Evolutionary conservation across 176 grass and related monocot genomes (phyloP).

Genomic region (Leersia perrieri): DNA sequence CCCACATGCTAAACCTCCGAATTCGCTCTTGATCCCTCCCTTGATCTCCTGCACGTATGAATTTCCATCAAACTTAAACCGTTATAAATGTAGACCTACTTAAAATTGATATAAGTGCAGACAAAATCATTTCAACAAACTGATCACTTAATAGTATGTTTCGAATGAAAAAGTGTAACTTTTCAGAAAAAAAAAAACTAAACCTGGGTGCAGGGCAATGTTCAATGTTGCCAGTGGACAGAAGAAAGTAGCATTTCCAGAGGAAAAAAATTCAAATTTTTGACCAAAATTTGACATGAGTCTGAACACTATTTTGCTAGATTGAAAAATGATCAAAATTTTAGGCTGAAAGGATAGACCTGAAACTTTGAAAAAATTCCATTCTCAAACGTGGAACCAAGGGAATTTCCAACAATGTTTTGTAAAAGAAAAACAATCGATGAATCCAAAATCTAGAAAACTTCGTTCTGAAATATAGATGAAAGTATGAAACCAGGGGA

Average conservation of each 20-base stretch:
- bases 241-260: neutral
- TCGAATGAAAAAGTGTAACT: neutral
- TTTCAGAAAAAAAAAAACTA: neutral
- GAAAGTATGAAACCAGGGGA: too few relatives aligned
- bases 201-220: neutral
- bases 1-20: constrained; percentile 45
- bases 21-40: constrained; percentile 40
- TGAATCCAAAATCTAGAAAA: too few relatives aligned
- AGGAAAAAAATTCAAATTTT: neutral
- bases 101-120: neutral
- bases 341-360: too few relatives aligned
- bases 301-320: neutral
- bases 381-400: neutral
- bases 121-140: neutral
- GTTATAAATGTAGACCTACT: neutral
- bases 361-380: too few relatives aligned
- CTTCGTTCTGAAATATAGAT: too few relatives aligned
- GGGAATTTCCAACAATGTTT: too few relatives aligned
- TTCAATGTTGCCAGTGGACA: neutral
- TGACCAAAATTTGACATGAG: neutral
- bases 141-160: neutral
- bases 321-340: too few relatives aligned
- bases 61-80: neutral
- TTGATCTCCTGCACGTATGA: constrained; percentile 1
- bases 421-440: too few relatives aligned